Evolutionary conservation across 257 asterid genomes (phyloP).

Genomic region (Solanum neorickii): DNA sequence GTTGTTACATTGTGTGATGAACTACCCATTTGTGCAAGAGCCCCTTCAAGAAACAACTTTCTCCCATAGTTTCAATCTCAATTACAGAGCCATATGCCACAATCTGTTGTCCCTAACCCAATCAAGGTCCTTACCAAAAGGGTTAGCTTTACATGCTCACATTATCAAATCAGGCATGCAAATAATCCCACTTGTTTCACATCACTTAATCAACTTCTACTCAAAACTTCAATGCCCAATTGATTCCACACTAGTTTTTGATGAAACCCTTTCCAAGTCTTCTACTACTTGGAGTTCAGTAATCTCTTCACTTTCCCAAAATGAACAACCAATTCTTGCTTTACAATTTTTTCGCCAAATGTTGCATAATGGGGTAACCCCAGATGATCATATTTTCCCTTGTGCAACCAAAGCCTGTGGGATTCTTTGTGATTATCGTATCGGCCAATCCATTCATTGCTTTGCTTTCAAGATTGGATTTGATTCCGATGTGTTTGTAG

Average conservation of each 20-base stretch:
- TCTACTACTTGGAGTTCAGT: constrained; percentile 86
- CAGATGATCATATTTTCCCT: constrained; percentile 57
- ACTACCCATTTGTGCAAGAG: constrained; percentile 9
- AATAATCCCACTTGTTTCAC: constrained; percentile 45
- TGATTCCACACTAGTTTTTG: constrained; percentile 40
- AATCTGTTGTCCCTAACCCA: constrained; percentile 43
- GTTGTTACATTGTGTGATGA: constrained; percentile 12
- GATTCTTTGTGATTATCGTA: constrained; percentile 8
- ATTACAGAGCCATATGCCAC: constrained; percentile 42
- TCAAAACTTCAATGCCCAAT: constrained; percentile 55
- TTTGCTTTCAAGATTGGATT: constrained; percentile 40
- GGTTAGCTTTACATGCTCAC: constrained; percentile 54
- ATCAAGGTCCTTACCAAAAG: constrained; percentile 24
- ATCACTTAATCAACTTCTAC: constrained; percentile 73
- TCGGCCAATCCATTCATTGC: constrained; percentile 60
- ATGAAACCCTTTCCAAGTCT: constrained; percentile 43
- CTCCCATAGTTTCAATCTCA: constrained; percentile 26
- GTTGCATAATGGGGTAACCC: constrained; percentile 26
- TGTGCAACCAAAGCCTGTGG: constrained; percentile 56
- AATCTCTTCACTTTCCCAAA: constrained; percentile 55
- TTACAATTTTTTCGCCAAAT: constrained; percentile 37
- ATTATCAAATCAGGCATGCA: constrained; percentile 53
- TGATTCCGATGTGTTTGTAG: constrained; percentile 51
- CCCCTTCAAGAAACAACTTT: neutral
- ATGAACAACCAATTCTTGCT: constrained; percentile 52